These are phyloP conservation scores for Microcera coccophila DNA, from an alignment of 2,329 filamentous ascomycete species.

Conservation along the genomic window DNA sequence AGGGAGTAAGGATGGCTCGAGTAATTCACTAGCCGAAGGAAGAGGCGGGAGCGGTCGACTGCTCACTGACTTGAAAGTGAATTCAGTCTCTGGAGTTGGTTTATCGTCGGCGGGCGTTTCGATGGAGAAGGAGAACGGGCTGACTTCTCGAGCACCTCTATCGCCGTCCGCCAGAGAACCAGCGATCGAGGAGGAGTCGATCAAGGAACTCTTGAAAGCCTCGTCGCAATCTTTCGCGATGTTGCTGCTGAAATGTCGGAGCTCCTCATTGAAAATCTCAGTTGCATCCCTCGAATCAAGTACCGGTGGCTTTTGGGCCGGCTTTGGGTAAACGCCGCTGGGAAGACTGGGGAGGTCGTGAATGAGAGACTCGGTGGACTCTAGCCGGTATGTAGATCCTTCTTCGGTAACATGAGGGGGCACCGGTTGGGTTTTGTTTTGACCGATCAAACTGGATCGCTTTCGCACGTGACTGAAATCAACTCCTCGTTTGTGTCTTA, in stretches of 20 bases:
- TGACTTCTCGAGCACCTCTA: slow-evolving; percentile 33
- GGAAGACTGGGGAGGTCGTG: slow-evolving; percentile 28
- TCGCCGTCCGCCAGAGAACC: slow-evolving; percentile 33
- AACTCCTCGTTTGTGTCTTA: slow-evolving; percentile 50
- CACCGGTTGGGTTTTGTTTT: slow-evolving; percentile 16
- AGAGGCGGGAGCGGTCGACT: slow-evolving; percentile 51
- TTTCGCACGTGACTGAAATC: slow-evolving; percentile 52
- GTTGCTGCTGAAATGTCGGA: slow-evolving; percentile 77
- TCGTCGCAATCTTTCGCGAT: slow-evolving; percentile 89
- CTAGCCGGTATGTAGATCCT: slow-evolving; percentile 17
- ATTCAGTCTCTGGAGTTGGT: slow-evolving; percentile 27
- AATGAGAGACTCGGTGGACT: slow-evolving; percentile 24
- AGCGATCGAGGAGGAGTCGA: slow-evolving; percentile 37
- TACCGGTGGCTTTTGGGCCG: slow-evolving; percentile 10
- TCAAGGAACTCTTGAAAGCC: slow-evolving; percentile 71
- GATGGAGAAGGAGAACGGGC: slow-evolving; percentile 42
- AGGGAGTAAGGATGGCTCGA: slow-evolving; percentile 14
- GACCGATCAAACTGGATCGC: slow-evolving; percentile 31
- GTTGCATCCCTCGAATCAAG: slow-evolving; percentile 27
- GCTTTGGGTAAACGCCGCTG: slow-evolving; percentile 26
- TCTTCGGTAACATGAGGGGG: slow-evolving; percentile 18
- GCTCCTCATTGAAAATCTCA: slow-evolving; percentile 63
- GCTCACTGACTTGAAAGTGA: slow-evolving; percentile 40
- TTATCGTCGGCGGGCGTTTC: slow-evolving; percentile 30
- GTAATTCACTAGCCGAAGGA: slow-evolving; percentile 30